These are phyloP conservation scores for Phytopythium ostracodes DNA, from an alignment of 352 stramenopile species.

Conservation along the genomic window DNA sequence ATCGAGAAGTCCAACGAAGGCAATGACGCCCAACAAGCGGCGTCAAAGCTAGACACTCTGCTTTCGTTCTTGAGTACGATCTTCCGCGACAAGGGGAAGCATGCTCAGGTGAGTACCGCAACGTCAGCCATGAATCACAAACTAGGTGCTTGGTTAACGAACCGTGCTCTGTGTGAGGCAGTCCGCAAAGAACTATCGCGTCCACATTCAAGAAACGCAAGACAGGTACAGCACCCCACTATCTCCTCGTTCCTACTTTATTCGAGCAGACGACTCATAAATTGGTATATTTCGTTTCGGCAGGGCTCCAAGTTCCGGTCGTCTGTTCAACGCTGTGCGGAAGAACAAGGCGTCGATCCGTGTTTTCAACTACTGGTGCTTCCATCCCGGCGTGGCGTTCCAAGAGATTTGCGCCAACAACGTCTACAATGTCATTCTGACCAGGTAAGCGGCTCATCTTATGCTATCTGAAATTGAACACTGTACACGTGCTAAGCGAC, in stretches of 20 bases:
- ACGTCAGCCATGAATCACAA: background rate
- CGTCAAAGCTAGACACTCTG: slow-evolving; percentile 77
- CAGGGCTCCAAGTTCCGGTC: slow-evolving; percentile 33
- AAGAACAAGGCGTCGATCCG: slow-evolving; percentile 60
- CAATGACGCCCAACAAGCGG: slow-evolving; percentile 53
- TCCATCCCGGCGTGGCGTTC: slow-evolving; percentile 96
- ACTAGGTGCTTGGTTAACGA: background rate
- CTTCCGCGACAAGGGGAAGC: slow-evolving; percentile 80
- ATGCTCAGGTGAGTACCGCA: slow-evolving; percentile 37
- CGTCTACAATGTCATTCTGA: slow-evolving; percentile 86
- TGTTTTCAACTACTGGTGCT: slow-evolving; percentile 99
- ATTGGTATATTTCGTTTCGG: too few relatives aligned
- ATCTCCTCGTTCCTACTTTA: background rate
- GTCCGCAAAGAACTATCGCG: slow-evolving; percentile 74
- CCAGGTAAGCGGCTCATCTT: slow-evolving; percentile 41
- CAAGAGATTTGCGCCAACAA: slow-evolving; percentile 92
- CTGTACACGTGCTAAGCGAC: background rate
- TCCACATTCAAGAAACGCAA: slow-evolving; percentile 88
- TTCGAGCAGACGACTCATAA: too few relatives aligned
- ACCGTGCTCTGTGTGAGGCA: slow-evolving; percentile 12
- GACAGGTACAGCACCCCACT: slow-evolving; percentile 37
- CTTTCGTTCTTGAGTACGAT: slow-evolving; percentile 85
- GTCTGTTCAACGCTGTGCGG: slow-evolving; percentile 43
- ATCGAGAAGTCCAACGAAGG: slow-evolving; percentile 77
- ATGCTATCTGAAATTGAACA: background rate